phyloP scores from a whole-genome alignment of 495 filamentous ascomycete genomes.

The Pyrenula aspistea region DNA sequence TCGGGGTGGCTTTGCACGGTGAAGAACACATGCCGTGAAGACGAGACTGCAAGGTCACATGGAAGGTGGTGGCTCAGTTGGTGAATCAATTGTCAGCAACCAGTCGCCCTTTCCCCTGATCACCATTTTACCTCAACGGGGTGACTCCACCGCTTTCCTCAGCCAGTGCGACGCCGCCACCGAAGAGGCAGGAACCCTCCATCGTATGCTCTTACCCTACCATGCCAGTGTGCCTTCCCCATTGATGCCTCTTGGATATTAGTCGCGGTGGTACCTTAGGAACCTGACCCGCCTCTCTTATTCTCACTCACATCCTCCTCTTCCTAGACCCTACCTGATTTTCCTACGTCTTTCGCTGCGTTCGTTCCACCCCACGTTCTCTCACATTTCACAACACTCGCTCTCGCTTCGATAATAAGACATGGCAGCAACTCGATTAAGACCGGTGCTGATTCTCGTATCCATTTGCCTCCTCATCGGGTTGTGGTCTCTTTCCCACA shows the following conservation, averaged over 20 bases:
- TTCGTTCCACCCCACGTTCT: neutral
- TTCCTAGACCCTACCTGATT: neutral
- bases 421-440: neutral
- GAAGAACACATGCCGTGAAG: no score
- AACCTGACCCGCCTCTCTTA: neutral
- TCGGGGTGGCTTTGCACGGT: no score
- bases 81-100: no score
- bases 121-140: no score
- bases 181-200: neutral
- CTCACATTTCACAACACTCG: neutral
- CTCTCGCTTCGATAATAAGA: neutral
- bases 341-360: neutral
- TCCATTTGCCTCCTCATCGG: neutral
- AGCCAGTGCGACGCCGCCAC: no score
- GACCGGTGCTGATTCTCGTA: neutral
- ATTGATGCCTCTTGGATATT: no score
- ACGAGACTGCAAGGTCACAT: no score
- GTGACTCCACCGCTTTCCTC: no score
- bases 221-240: no score
- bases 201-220: neutral
- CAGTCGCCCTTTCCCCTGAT: no score
- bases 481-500: neutral
- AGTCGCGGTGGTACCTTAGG: neutral
- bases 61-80: no score
- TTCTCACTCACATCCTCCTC: neutral